Evolutionary conservation across 345 rosid genomes (phyloP).

Genomic region (Cardiospermum halicacabum): DNA sequence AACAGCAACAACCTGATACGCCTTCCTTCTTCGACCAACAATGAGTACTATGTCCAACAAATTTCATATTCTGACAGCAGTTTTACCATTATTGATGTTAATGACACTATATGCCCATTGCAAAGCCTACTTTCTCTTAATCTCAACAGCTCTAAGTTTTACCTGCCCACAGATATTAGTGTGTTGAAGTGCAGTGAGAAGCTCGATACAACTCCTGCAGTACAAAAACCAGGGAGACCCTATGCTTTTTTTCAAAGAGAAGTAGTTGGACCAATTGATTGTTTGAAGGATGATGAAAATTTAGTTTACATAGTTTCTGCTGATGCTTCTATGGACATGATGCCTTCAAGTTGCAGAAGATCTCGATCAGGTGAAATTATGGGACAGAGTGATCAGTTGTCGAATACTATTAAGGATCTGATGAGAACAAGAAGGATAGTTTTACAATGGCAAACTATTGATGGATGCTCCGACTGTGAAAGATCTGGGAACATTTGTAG

Average conservation of each 20-base stretch:
- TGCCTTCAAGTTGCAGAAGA: neutral
- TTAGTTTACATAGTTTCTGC: neutral
- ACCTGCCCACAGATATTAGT: neutral
- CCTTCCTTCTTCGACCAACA: neutral
- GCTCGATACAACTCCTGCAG: neutral
- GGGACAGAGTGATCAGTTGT: neutral
- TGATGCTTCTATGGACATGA: neutral
- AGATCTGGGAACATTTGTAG: neutral
- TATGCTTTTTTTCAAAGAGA: neutral
- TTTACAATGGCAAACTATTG: neutral
- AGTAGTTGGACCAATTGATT: neutral
- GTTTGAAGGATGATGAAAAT: neutral
- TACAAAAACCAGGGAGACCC: neutral
- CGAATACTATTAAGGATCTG: neutral
- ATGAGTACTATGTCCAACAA: neutral
- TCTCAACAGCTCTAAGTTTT: neutral
- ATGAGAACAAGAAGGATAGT: neutral
- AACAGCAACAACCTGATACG: neutral
- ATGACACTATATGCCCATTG: neutral
- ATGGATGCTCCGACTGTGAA: neutral
- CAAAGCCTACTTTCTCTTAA: neutral
- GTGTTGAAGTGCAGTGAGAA: neutral
- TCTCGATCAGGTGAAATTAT: neutral
- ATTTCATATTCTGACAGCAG: neutral
- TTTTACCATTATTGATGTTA: neutral